Conservation (phyloP, 2,329 filamentous ascomycete genomes). For the Aspergillus thermomutatus region DNA sequence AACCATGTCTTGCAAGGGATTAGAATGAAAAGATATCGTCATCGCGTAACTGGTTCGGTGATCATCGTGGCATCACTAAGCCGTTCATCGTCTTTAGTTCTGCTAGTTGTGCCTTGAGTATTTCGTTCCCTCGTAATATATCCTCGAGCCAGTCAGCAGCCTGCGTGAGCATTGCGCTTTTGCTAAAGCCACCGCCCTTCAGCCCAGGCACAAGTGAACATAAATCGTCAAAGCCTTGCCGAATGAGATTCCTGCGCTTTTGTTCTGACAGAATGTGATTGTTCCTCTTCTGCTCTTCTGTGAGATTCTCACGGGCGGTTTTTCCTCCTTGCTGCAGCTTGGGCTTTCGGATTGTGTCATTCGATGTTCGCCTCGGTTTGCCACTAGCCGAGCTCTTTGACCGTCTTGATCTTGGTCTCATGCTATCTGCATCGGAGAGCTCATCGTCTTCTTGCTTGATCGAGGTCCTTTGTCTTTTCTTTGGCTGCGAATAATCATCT, state of each 20-base stretch:
- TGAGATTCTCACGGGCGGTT: conserved; percentile 57
- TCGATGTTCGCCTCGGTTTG: conserved; percentile 32
- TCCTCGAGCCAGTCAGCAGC: conserved; percentile 76
- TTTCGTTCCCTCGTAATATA: conserved; percentile 65
- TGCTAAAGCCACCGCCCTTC: conserved; percentile 72
- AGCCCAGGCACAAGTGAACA: conserved; percentile 72
- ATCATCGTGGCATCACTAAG: conserved; percentile 34
- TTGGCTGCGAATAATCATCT: conserved; percentile 26
- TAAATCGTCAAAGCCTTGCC: conserved; percentile 79
- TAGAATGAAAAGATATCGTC: conserved; percentile 16
- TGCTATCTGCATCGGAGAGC: conserved; percentile 33
- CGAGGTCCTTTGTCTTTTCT: conserved; percentile 29
- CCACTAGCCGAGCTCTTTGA: conserved; percentile 42
- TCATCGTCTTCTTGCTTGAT: conserved; percentile 43
- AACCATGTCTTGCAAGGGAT: conserved; percentile 1
- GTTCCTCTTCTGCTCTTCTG: conserved; percentile 75
- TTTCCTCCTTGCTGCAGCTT: conserved; percentile 29
- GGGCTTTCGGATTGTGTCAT: conserved; percentile 36
- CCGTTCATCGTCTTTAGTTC: conserved; percentile 41
- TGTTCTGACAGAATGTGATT: conserved; percentile 89
- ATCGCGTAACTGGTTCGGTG: conserved; percentile 15
- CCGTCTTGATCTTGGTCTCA: conserved; percentile 44
- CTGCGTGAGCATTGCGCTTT: conserved; percentile 73
- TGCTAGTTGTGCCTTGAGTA: conserved; percentile 54
- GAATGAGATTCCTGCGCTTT: conserved; percentile 77